Evolutionary conservation across 2,329 filamentous ascomycete species (phyloP).

Genomic region (Monilinia fructicola): DNA sequence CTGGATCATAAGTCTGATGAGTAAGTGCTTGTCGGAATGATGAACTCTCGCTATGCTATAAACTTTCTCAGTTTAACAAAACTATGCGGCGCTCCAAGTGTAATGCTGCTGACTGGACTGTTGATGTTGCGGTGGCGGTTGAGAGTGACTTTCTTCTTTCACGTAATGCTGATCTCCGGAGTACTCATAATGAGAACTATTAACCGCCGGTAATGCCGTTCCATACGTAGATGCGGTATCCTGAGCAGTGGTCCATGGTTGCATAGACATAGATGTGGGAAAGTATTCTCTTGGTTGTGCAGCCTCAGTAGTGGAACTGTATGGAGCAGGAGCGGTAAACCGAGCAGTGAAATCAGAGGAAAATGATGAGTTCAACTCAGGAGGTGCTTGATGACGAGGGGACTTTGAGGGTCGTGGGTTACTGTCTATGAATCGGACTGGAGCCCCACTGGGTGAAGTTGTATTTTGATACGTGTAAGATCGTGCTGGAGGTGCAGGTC

Average conservation of each 20-base stretch:
- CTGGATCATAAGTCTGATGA: conserved; percentile 7
- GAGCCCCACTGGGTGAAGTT: conserved; percentile 20
- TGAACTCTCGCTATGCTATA: not conserved
- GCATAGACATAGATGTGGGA: conserved; percentile 29
- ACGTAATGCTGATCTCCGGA: conserved; percentile 31
- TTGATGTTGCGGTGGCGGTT: conserved; percentile 23
- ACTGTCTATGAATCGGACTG: conserved; percentile 36
- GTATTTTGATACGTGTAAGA: conserved; percentile 23
- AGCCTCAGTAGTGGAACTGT: conserved; percentile 26
- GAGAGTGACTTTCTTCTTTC: conserved; percentile 31
- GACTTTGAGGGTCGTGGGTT: conserved; percentile 41
- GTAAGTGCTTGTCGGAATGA: not conserved
- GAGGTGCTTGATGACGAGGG: conserved; percentile 37
- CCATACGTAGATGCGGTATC: conserved; percentile 32
- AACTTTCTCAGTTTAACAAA: not conserved
- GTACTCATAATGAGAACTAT: conserved; percentile 35
- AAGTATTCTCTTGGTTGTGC: conserved; percentile 34
- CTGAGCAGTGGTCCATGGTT: conserved; percentile 35
- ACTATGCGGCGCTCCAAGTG: conserved; percentile 35
- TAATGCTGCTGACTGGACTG: conserved; percentile 33
- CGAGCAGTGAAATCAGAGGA: conserved; percentile 33
- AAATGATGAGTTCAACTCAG: conserved; percentile 31
- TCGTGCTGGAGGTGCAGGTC: conserved; percentile 19
- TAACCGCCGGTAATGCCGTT: conserved; percentile 26
- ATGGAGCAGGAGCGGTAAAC: conserved; percentile 32